phyloP scores from a whole-genome alignment of 2,329 filamentous ascomycete genomes.

The Xylaria sp. region DNA sequence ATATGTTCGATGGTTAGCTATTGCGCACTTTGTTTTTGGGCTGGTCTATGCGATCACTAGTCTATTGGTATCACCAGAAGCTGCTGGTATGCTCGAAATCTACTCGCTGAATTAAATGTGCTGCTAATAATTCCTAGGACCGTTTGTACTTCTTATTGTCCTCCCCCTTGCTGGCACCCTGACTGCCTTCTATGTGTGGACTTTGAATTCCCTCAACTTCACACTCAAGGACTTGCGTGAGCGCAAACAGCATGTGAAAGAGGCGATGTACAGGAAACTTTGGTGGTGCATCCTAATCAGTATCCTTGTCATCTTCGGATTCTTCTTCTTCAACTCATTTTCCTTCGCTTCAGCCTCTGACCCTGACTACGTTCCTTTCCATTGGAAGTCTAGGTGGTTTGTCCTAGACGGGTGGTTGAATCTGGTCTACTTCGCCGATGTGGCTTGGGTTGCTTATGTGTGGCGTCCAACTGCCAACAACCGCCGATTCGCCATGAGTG shows the following conservation, averaged over 20 bases:
- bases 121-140: constrained; percentile 56
- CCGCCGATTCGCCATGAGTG: constrained; percentile 96
- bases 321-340: constrained; percentile 98
- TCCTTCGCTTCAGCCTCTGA: constrained; percentile 85
- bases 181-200: constrained; percentile 99
- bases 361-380: constrained; percentile 90
- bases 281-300: constrained; percentile 97
- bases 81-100: constrained; percentile 61
- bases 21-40: constrained; percentile 93
- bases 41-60: constrained; percentile 91
- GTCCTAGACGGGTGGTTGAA: constrained; percentile 97
- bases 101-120: neutral
- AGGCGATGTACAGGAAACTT: constrained; percentile 94
- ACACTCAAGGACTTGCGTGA: constrained; percentile 97
- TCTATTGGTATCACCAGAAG: constrained; percentile 86
- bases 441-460: constrained; percentile 90
- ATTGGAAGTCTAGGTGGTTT: constrained; percentile 99
- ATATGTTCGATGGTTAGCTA: constrained; percentile 87
- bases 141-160: constrained; percentile 89
- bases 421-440: constrained; percentile 92
- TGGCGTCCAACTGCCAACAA: constrained; percentile 98
- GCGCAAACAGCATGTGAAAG: constrained; percentile 91
- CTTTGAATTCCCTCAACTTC: constrained; percentile 88
- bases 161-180: constrained; percentile 89
- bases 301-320: constrained; percentile 94